Conservation (phyloP, 148 eudicot genomes). For the Chenopodium quinoa region DNA sequence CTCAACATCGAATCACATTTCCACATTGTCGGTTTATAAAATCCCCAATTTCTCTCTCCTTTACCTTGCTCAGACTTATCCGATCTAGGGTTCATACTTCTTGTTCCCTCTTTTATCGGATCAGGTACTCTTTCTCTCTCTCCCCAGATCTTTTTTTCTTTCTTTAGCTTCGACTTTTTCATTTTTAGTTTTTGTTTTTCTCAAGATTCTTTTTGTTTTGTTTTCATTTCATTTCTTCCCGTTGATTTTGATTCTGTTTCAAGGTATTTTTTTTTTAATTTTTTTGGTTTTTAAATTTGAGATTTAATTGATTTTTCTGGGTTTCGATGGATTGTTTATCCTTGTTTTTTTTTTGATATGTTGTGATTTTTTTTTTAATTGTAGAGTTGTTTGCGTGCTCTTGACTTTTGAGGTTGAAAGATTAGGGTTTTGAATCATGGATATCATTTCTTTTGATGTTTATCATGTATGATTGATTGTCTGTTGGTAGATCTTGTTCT, state of each 20-base stretch:
- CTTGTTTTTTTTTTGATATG: neutral
- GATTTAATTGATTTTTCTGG: neutral
- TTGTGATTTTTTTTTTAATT: neutral
- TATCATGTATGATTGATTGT: neutral
- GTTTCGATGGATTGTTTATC: neutral
- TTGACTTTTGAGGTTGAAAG: neutral
- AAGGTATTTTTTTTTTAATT: conserved; percentile 10
- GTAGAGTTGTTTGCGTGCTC: neutral
- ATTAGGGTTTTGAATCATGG: conserved; percentile 12
- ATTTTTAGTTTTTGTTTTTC: neutral
- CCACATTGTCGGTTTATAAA: neutral
- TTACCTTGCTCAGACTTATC: conserved; percentile 31
- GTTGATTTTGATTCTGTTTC: neutral
- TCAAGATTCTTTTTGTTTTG: neutral
- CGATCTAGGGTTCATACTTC: conserved; percentile 35
- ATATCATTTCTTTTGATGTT: neutral
- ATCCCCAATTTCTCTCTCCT: neutral
- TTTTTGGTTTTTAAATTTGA: neutral
- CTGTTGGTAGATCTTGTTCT: neutral
- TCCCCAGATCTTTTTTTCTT: neutral
- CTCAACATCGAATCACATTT: too few relatives aligned
- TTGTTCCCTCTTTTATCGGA: conserved; percentile 35
- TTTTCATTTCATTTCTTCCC: neutral
- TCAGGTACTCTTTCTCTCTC: conserved; percentile 38
- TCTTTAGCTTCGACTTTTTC: neutral